Percentiles rank a stretch among this genome's conserved stretches.
phyloP scores from a whole-genome alignment of 2,329 filamentous ascomycete genomes.

The Ciborinia camelliae region DNA sequence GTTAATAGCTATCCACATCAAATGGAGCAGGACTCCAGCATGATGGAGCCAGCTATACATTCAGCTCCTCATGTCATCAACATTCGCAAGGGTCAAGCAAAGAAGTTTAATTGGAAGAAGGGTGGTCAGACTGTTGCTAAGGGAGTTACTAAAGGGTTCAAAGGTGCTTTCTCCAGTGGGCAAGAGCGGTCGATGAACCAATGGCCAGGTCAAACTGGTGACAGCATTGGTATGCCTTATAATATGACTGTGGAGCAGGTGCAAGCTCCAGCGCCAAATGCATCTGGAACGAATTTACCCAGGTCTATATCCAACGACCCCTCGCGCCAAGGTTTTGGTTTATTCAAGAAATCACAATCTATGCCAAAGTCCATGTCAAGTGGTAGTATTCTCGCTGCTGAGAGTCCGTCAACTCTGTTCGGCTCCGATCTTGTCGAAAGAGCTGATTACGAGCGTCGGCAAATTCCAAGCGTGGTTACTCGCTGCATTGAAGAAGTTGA shows the following conservation, averaged over 20 bases:
- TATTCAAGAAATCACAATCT: conserved; percentile 54
- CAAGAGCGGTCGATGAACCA: conserved; percentile 51
- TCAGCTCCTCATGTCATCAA: conserved; percentile 83
- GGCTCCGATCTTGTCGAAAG: conserved; percentile 85
- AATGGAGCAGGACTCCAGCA: conserved; percentile 37
- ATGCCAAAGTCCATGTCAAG: conserved; percentile 50
- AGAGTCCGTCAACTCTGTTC: conserved; percentile 65
- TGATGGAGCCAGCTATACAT: conserved; percentile 37
- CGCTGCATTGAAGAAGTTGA: conserved; percentile 97
- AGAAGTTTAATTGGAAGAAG: conserved; percentile 99
- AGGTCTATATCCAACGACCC: conserved; percentile 34
- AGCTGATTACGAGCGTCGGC: conserved; percentile 81
- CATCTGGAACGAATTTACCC: conserved; percentile 29
- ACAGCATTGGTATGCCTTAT: conserved; percentile 68
- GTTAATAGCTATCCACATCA: conserved; percentile 34
- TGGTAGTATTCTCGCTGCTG: conserved; percentile 42
- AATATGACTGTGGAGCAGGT: conserved; percentile 60
- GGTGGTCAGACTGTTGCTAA: conserved; percentile 91
- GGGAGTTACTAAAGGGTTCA: conserved; percentile 89
- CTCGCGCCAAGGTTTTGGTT: conserved; percentile 51
- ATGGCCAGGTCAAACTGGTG: conserved; percentile 53
- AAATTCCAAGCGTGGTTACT: conserved; percentile 86
- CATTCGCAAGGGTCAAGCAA: conserved; percentile 83
- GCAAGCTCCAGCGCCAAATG: conserved; percentile 40
- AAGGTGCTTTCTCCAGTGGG: conserved; percentile 69